These are phyloP conservation scores for Boletus sensibilis DNA, from an alignment of 768 basidiomycete species.

Conservation along the genomic window DNA sequence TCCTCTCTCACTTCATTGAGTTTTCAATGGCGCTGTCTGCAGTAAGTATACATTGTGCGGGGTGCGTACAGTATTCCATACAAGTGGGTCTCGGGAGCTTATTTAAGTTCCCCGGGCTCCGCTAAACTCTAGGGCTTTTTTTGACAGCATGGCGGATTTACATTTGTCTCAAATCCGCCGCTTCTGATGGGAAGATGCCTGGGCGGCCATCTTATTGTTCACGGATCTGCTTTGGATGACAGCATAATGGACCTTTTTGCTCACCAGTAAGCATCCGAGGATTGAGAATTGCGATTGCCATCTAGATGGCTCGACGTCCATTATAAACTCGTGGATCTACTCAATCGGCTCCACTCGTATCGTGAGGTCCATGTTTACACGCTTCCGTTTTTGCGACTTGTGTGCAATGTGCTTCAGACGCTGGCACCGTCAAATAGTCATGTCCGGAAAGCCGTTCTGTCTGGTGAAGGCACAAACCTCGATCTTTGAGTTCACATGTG, in stretches of 20 bases:
- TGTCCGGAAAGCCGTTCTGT: constrained; percentile 11
- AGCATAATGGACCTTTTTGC: constrained; percentile 9
- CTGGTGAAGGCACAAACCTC: background rate
- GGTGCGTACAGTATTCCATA: constrained; percentile 1
- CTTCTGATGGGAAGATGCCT: constrained; percentile 23
- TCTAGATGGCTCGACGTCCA: constrained; percentile 9
- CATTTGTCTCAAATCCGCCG: constrained; percentile 14
- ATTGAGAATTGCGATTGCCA: background rate
- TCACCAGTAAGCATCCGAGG: constrained; percentile 1
- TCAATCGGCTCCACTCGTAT: constrained; percentile 9
- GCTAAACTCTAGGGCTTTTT: constrained; percentile 10
- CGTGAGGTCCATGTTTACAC: constrained; percentile 1
- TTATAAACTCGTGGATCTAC: constrained; percentile 10
- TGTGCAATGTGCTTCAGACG: constrained; percentile 7
- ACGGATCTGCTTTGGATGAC: constrained; percentile 11
- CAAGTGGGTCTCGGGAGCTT: background rate
- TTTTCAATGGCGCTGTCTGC: background rate
- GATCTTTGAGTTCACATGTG: constrained; percentile 19
- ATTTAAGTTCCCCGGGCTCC: constrained; percentile 3
- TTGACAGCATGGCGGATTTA: constrained; percentile 21
- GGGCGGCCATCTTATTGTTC: constrained; percentile 11
- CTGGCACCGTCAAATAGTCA: constrained; percentile 3
- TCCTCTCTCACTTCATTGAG: background rate
- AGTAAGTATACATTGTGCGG: constrained; percentile 1
- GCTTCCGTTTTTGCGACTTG: background rate